Evolutionary conservation across 345 rosid genomes (phyloP).

Genomic region (Aquilaria yunnanensis): DNA sequence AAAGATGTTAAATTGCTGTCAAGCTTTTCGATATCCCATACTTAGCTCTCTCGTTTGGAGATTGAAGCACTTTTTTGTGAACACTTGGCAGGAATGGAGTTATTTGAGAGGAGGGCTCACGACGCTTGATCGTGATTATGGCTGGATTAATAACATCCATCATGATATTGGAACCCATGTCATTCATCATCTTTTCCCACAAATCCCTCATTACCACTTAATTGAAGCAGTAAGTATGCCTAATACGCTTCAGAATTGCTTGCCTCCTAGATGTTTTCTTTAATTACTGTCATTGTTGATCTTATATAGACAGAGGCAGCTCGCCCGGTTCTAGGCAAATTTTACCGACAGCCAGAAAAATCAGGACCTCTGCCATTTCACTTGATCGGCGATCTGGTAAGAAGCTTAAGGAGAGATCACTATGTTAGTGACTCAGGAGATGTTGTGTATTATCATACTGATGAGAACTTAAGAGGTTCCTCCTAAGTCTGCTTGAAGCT

Average conservation of each 20-base stretch:
- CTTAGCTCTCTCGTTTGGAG: background rate
- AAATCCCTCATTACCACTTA: slow-evolving; percentile 90
- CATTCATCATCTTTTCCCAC: slow-evolving; percentile 92
- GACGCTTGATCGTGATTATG: slow-evolving; percentile 84
- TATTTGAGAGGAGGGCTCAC: slow-evolving; percentile 93
- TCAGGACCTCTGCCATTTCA: slow-evolving; percentile 72
- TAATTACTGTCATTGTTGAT: background rate
- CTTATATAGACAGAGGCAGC: slow-evolving; percentile 69
- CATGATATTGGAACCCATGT: slow-evolving; percentile 97
- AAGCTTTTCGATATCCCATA: background rate
- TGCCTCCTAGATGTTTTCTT: background rate
- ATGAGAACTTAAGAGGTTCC: slow-evolving; percentile 24
- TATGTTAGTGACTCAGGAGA: slow-evolving; percentile 69
- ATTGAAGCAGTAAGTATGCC: slow-evolving; percentile 65
- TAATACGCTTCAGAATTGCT: slow-evolving; percentile 2
- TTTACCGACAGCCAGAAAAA: slow-evolving; percentile 66
- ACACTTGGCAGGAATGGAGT: slow-evolving; percentile 69
- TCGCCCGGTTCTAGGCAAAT: slow-evolving; percentile 72
- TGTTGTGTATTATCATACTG: slow-evolving; percentile 59
- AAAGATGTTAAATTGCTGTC: background rate
- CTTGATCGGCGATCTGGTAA: slow-evolving; percentile 37
- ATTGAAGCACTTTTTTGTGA: background rate
- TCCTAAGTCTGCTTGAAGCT: slow-evolving; percentile 2
- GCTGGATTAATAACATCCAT: slow-evolving; percentile 82
- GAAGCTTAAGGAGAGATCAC: slow-evolving; percentile 65